Evolutionary conservation across 1,139 yeast species (phyloP).

Genomic region (Kluyveromyces sp.): DNA sequence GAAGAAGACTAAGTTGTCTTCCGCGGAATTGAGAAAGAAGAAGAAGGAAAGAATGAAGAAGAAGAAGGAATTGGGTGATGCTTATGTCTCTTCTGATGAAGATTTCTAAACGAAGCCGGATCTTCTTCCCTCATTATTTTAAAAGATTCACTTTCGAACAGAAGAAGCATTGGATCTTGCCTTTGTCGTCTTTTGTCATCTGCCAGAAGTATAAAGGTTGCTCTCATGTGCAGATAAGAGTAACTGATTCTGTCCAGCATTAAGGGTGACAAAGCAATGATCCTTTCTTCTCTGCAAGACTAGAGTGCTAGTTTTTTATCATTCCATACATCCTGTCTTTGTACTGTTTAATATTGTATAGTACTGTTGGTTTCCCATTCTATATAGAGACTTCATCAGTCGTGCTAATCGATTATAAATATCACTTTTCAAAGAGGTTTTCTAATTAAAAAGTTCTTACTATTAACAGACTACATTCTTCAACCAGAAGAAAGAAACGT

Average conservation of each 20-base stretch:
- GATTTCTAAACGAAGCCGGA: constrained; percentile 23
- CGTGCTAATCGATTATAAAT: constrained; percentile 6
- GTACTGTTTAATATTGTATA: constrained; percentile 18
- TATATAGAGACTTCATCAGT: constrained; percentile 3
- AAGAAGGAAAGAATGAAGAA: constrained; percentile 99
- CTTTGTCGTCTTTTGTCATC: background rate
- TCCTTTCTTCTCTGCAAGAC: background rate
- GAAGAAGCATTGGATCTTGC: background rate
- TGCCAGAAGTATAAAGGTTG: background rate
- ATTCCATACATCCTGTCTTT: constrained; percentile 6
- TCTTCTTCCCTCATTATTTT: constrained; percentile 6
- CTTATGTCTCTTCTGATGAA: constrained; percentile 94
- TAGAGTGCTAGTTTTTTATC: constrained; percentile 1
- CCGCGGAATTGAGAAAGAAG: constrained; percentile 99
- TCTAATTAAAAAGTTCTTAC: background rate
- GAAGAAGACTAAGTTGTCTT: constrained; percentile 96
- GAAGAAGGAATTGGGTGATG: constrained; percentile 99
- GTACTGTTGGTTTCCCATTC: constrained; percentile 5
- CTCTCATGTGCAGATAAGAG: background rate
- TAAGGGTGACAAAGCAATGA: background rate
- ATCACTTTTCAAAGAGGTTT: constrained; percentile 1
- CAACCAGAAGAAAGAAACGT: background rate
- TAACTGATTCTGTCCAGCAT: background rate
- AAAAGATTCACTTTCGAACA: constrained; percentile 3
- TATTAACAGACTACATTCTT: background rate